phyloP scores from a whole-genome alignment of 345 rosid species.

The Camelina sativa region DNA sequence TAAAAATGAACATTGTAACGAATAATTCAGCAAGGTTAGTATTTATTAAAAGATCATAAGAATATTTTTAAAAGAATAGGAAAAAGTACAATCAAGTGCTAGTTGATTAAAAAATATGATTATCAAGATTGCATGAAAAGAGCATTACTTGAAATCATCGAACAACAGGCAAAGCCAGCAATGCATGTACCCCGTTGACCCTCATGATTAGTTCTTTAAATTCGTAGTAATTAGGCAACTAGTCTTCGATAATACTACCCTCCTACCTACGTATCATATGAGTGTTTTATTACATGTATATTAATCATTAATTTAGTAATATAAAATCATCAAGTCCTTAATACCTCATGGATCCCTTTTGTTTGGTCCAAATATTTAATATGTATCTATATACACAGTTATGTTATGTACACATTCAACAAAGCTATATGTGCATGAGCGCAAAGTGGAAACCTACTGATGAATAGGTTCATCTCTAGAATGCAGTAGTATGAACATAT shows the following conservation, averaged over 20 bases:
- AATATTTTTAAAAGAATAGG: not conserved
- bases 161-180: conserved; percentile 47
- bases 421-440: conserved; percentile 29
- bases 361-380: conserved; percentile 23
- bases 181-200: conserved; percentile 46
- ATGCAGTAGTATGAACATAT: conserved; percentile 24
- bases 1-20: not conserved
- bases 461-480: conserved; percentile 37
- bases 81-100: conserved; percentile 27
- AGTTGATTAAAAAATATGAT: conserved; percentile 31
- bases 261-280: not conserved
- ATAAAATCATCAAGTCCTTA: conserved; percentile 19
- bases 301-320: not conserved
- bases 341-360: conserved; percentile 21
- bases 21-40: conserved; percentile 26
- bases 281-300: not conserved
- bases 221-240: conserved; percentile 32
- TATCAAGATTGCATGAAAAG: conserved; percentile 43
- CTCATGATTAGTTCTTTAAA: conserved; percentile 31
- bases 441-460: conserved; percentile 45
- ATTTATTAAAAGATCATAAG: not conserved
- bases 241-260: conserved; percentile 11
- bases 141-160: conserved; percentile 46
- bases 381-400: not conserved
- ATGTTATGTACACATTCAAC: conserved; percentile 26